Base-by-base conservation (phyloP, 352 stramenopile genomes). In the Phytophthora colocasiae region DNA sequence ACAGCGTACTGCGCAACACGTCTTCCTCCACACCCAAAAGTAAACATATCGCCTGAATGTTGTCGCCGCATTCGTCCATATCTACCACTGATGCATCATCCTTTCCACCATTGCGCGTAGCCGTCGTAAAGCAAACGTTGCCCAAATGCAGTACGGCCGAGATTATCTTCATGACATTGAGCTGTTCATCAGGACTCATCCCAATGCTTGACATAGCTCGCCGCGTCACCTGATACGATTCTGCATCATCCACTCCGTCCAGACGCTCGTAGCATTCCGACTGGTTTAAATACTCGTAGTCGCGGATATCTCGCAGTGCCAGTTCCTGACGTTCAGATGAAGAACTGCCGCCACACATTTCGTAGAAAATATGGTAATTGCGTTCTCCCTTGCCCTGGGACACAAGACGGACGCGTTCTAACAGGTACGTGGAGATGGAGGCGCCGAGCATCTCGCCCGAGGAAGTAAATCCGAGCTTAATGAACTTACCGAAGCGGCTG, bases 331-430 rank as follows among this genome's bases (percentile, higher is more conserved):
- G 82, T 29, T 95, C 83, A 12, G 73, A 63, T 15, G 52, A 71
- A 2, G 77, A 91, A 2, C 84, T 87, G 12, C 95, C 95, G n/a
- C 77, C 71, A 65, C 89, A 82, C 60, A 98, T 81, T 72, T 99
- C 96, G 69, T 99, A 99, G 62, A 99, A 99, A 57, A 99, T 97
- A 68, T 99, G 97, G 74, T 98, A 99, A 58, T 98, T 99, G 29
- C 97, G 91, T 67, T 99, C 97, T 6, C 92, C 93, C n/a, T 95
- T 87, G 38, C 83, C 85, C 43, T 98, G 95, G 2, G 85, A 93
- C 26, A 99, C 91, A 4, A 99, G 75, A 14, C 97, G 86, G 9
- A 98, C 94, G 53, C 98, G 98, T 71, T 99, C 97, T 5, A 99
- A 71, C 22, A 99, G 68, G 53, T 99, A 99, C 12, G 96, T 98